Base-by-base conservation (phyloP, 2,329 filamentous ascomycete species). In the Pseudopithomyces chartarum region DNA sequence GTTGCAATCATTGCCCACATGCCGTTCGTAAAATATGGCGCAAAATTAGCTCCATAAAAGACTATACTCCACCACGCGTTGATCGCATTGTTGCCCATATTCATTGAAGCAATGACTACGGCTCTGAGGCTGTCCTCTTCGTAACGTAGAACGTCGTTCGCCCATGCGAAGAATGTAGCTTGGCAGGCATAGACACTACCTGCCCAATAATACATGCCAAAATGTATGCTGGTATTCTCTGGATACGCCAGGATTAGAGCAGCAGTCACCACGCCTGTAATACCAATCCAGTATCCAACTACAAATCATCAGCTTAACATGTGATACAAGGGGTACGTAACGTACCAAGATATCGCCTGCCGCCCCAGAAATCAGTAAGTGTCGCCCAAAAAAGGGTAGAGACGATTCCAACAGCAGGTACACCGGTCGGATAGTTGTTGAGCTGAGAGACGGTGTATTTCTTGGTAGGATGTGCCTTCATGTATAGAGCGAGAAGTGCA, bases 111-210 rank as follows among this genome's bases (percentile, higher is more conserved):
- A 34, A 91, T 82, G 0, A 91, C 88, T 1, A 91, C 82, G 2
- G 83, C 85, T 3, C 89, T 80, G 62, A 87, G 83, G 44, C 86
- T 81, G 19, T 84, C 82, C 57, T 89, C 84, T 63, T 90, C 84
- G 54, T 84, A 82, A 7, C 86, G 81, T 77, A 89, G 84, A 2
- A 86, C 85, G 64, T 90, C 88, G 63, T 91, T 91, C 20, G 87
- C 88, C 88, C 88, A 91, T 0, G 89, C 88, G 62, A 91, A 91
- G 63, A 91, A 90, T 0, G 86, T 89, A 0, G 89, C 87, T 72
- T 91, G 88, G 65, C 88, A 89, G 0, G 88, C 88, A 62, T 91
- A 91, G 0, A 90, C 86, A 3, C 83, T 79, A 0, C 89, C 89
- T 0, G 87, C 86, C 84, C 85, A 88, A 71, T 90, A 90, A 63